Evolutionary conservation across 306 rosid species (phyloP), one percentile per base, ranked within the genome.

Genomic region (Oemleria cerasiformis): DNA sequence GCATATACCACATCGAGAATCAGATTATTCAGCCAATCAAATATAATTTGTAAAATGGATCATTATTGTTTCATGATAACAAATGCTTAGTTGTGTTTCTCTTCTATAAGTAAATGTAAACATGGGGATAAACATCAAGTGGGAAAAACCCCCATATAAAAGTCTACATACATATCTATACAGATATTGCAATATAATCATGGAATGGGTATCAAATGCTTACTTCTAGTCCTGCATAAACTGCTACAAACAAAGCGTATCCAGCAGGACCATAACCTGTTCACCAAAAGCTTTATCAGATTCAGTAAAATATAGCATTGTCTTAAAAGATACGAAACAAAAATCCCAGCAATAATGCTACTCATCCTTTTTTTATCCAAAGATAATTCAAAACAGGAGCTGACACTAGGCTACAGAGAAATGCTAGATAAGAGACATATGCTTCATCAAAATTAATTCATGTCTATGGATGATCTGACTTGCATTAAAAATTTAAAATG

Each of bases 211-310:
- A 50, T 60, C 62, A 65, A 38, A 47, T 17, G 44, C 78, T 40
- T 84, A 94, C 98, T 84, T 95, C 99, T 79, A 95, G 69, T 83
- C 96, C 99, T 36, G 97, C 99, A 88, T 91, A 95, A 75, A 84
- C 99, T 2, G 96, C 97, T 17, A 95, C 86, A 50, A 95, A 95
- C 63, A 95, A 71, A 20, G 99, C 99, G 75, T 95, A 95, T 56
- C 99, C 99, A 73, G 89, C 90, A 9, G 96, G 90, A 71, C 99
- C 99, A 83, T 95, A 95, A 76, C 97, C 98, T 92, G 88, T 51
- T 68, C 70, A 67, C 57, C 68, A 84, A 78, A 80, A 57, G 47
- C 23, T 3, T 56, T 0, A 77, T 8, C 49, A 68, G 55, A 59
- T 78, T 15, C 55, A 7, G 62, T 40, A 50, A 53, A 19, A 40